These are phyloP conservation scores for Pythium dissotocum DNA, from an alignment of 352 stramenopile genomes.

Conservation along the genomic window DNA sequence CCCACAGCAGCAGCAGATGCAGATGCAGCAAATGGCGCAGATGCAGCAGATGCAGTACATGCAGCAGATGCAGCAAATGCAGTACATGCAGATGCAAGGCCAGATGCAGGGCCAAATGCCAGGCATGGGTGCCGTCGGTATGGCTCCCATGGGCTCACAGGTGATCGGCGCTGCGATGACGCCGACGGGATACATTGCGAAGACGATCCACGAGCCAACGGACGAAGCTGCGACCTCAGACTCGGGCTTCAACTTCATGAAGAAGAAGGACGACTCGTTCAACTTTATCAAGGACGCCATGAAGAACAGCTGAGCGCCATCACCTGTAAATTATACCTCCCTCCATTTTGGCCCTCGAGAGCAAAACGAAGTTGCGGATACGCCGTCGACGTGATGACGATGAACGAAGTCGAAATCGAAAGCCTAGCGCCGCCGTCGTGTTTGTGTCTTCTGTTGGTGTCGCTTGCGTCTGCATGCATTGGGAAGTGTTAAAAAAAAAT, in stretches of 20 bases:
- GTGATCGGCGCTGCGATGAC: conserved; percentile 87
- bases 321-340: conserved; percentile 54
- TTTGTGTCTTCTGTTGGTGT: conserved; percentile 4
- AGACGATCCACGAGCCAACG: conserved; percentile 84
- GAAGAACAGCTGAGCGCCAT: conserved; percentile 75
- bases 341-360: conserved; percentile 27
- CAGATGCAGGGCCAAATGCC: conserved; percentile 71
- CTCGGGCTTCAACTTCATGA: conserved; percentile 85
- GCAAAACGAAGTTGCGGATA: conserved; percentile 5
- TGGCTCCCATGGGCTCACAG: conserved; percentile 52
- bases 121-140: conserved; percentile 36
- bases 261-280: conserved; percentile 88
- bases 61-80: conserved; percentile 66
- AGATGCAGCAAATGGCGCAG: conserved; percentile 61
- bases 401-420: conserved; percentile 16
- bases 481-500: not conserved
- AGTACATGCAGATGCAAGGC: conserved; percentile 62
- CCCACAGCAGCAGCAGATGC: conserved; percentile 64
- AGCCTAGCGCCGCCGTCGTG: not conserved
- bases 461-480: conserved; percentile 6
- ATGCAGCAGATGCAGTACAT: conserved; percentile 57
- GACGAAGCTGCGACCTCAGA: conserved; percentile 63
- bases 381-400: conserved; percentile 11
- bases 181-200: conserved; percentile 82
- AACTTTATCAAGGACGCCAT: conserved; percentile 90